A percentile compares a stretch with the other conserved stretches of the same genome.
phyloP scores from a whole-genome alignment of 805 yeast genomes.

The Zygoascus flipseniorum region DNA sequence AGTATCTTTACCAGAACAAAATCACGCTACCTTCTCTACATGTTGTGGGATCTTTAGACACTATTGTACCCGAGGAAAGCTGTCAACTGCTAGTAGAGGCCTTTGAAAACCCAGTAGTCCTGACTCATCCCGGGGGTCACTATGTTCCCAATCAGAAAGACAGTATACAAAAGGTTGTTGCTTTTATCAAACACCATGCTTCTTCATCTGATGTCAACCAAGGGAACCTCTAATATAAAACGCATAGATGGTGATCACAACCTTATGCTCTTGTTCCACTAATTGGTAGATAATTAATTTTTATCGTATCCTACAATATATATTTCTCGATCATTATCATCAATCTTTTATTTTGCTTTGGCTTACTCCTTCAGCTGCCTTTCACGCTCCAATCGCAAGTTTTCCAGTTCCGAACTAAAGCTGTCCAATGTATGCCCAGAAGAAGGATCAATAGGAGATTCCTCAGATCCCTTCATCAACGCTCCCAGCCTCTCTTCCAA shows the following conservation, averaged over 20 bases:
- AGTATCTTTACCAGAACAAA: slow-evolving; percentile 26
- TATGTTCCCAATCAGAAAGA: slow-evolving; percentile 85
- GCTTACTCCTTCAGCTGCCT: background rate
- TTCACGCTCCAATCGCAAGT: slow-evolving; percentile 10
- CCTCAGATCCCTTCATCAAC: slow-evolving; percentile 3
- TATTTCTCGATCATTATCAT: background rate
- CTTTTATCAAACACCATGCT: slow-evolving; percentile 18
- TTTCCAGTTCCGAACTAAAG: slow-evolving; percentile 12
- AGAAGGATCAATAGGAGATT: slow-evolving; percentile 12
- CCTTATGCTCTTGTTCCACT: too few species aligned
- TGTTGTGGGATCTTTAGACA: slow-evolving; percentile 78
- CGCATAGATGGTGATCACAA: too few species aligned
- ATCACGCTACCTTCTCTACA: slow-evolving; percentile 48
- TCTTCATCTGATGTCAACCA: background rate
- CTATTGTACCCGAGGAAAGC: slow-evolving; percentile 71
- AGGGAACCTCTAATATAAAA: background rate
- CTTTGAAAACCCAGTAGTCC: slow-evolving; percentile 38
- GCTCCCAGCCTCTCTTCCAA: background rate
- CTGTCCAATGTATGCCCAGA: slow-evolving; percentile 14
- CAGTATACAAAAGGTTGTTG: slow-evolving; percentile 26
- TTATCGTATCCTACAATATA: background rate
- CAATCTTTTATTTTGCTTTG: background rate
- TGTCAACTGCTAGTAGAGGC: slow-evolving; percentile 50
- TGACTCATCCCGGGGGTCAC: slow-evolving; percentile 94
- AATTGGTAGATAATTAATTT: too few species aligned